Percentiles rank a stretch among this genome's conserved stretches.
Evolutionary conservation across 1,139 yeast species (phyloP).

Genomic region (Yamadazyma conglobata): DNA sequence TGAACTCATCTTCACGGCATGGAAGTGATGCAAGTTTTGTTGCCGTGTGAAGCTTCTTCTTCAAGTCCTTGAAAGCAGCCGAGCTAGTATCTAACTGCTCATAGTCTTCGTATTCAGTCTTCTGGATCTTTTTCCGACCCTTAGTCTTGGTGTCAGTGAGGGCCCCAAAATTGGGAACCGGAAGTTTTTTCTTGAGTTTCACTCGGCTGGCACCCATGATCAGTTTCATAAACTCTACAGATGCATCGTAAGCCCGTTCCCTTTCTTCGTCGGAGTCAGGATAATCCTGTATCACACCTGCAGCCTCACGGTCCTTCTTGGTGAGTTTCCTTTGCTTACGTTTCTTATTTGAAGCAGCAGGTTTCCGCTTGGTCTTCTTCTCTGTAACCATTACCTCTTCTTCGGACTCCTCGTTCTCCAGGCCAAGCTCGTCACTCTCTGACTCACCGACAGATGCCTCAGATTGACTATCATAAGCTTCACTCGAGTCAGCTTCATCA

Average conservation of each 20-base stretch:
- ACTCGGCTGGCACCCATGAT: slow-evolving; percentile 10
- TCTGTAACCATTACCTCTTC: too few relatives aligned
- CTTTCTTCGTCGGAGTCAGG: slow-evolving; percentile 2
- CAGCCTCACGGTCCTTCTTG: too few relatives aligned
- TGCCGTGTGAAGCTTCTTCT: slow-evolving; percentile 61
- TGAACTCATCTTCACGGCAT: slow-evolving; percentile 84
- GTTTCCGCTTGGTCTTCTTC: too few relatives aligned
- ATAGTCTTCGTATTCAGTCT: slow-evolving; percentile 7
- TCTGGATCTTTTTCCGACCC: slow-evolving; percentile 8
- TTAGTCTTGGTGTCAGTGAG: slow-evolving; percentile 2
- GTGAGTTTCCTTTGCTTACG: too few relatives aligned
- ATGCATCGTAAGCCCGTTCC: slow-evolving; percentile 6
- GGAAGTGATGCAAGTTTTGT: slow-evolving; percentile 67
- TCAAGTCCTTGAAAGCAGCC: slow-evolving; percentile 50
- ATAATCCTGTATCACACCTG: background rate
- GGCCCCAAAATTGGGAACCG: slow-evolving; percentile 9
- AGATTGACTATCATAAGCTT: background rate
- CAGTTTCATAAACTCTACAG: slow-evolving; percentile 12
- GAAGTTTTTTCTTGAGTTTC: slow-evolving; percentile 3
- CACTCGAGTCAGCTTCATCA: background rate
- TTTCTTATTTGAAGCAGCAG: too few relatives aligned
- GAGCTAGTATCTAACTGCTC: slow-evolving; percentile 27
- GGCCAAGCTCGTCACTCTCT: background rate
- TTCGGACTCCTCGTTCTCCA: background rate
- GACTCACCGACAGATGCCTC: background rate